Percentiles rank a stretch among this genome's conserved stretches.
Evolutionary conservation across 148 eudicot species (phyloP).

Genomic region (Arbutus unedo): DNA sequence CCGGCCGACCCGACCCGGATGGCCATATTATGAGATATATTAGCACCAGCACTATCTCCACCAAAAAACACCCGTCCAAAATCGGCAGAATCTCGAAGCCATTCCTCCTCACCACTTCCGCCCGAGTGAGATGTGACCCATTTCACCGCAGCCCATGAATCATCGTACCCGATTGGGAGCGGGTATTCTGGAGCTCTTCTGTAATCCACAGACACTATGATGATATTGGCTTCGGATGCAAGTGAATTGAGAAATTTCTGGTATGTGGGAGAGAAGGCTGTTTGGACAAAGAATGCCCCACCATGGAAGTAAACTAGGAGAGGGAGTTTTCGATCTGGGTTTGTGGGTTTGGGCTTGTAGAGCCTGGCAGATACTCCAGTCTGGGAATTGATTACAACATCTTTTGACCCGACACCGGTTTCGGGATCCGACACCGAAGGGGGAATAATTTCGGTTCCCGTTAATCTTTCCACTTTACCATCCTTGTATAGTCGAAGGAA

Average conservation of each 20-base stretch:
- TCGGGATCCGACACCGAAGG: slow-evolving; percentile 17
- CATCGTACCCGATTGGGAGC: slow-evolving; percentile 42
- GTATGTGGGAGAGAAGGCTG: slow-evolving; percentile 24
- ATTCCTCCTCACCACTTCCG: slow-evolving; percentile 32
- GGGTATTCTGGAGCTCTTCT: slow-evolving; percentile 53
- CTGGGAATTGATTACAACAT: slow-evolving; percentile 18
- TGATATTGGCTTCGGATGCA: slow-evolving; percentile 22
- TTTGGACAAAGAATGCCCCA: slow-evolving; percentile 42
- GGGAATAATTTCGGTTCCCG: slow-evolving; percentile 17
- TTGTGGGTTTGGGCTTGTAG: slow-evolving; percentile 29
- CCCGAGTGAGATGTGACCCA: slow-evolving; percentile 41
- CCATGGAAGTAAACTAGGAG: slow-evolving; percentile 54
- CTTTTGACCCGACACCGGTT: slow-evolving; percentile 35
- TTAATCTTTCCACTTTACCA: slow-evolving; percentile 31
- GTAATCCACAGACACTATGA: slow-evolving; percentile 44
- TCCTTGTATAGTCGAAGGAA: slow-evolving; percentile 27
- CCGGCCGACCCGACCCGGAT: slow-evolving; percentile 22
- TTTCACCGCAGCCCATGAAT: slow-evolving; percentile 46
- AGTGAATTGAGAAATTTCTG: slow-evolving; percentile 24
- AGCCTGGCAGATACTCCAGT: slow-evolving; percentile 34
- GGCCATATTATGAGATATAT: slow-evolving; percentile 43
- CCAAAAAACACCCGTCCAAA: slow-evolving; percentile 29
- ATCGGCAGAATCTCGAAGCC: slow-evolving; percentile 42
- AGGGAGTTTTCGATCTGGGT: slow-evolving; percentile 29
- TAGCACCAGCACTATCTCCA: slow-evolving; percentile 62